A percentile compares a stretch with the other conserved stretches of the same genome.
phyloP scores from a whole-genome alignment of 1,284 basidiomycete species.

The Takashimella koratensis region DNA sequence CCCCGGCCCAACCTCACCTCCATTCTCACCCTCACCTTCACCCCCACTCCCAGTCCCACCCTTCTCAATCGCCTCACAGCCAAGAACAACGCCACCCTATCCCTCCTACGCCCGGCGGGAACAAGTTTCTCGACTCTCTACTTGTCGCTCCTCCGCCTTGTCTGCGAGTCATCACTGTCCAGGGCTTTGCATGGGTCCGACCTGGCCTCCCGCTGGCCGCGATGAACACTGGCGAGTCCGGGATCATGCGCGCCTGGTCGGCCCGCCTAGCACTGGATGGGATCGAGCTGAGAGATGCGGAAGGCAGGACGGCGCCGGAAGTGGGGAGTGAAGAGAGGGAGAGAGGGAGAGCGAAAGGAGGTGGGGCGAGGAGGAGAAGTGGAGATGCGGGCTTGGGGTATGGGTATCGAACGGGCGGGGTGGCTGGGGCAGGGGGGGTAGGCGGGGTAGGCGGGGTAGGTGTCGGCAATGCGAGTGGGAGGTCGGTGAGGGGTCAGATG shows the following conservation, averaged over 20 bases:
- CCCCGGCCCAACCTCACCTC: neutral
- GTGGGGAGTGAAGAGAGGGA: conserved; percentile 6
- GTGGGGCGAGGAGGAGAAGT: neutral
- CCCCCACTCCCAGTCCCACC: too few species aligned
- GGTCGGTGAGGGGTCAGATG: neutral
- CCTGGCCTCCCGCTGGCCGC: conserved; percentile 33
- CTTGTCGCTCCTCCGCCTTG: conserved; percentile 3
- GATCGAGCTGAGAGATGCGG: conserved; percentile 39
- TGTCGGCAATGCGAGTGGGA: neutral
- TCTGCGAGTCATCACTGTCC: conserved; percentile 24
- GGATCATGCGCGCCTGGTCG: conserved; percentile 40
- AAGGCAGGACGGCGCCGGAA: conserved; percentile 24
- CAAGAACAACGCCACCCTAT: neutral
- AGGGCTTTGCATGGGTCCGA: conserved; percentile 43
- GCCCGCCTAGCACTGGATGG: conserved; percentile 15
- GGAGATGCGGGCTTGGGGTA: neutral
- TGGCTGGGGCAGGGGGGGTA: too few species aligned
- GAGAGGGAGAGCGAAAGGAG: neutral
- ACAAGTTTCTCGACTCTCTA: conserved; percentile 18
- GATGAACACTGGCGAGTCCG: conserved; percentile 34
- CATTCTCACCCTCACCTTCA: neutral
- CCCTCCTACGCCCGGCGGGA: conserved; percentile 5
- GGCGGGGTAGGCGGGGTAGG: too few species aligned
- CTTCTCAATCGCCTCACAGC: conserved; percentile 1
- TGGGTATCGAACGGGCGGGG: too few species aligned